Evolutionary conservation across 2,329 filamentous ascomycete species (phyloP).

Genomic region (Cladosporium sp.): DNA sequence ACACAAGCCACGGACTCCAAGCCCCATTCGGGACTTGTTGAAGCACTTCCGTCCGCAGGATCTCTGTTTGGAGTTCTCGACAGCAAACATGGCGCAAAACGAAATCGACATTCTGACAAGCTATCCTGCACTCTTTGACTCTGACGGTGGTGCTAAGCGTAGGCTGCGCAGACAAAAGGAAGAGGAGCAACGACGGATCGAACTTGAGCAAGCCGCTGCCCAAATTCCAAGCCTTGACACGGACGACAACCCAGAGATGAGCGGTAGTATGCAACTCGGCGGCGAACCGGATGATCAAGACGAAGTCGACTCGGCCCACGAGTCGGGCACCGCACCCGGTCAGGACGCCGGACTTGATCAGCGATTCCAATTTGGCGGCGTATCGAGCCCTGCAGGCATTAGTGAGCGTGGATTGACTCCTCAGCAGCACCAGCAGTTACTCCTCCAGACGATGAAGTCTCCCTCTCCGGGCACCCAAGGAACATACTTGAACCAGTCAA

Average conservation of each 20-base stretch:
- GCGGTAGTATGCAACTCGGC: slow-evolving; percentile 83
- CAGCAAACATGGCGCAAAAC: slow-evolving; percentile 42
- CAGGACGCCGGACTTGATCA: slow-evolving; percentile 34
- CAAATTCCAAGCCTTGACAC: slow-evolving; percentile 50
- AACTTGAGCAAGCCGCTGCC: slow-evolving; percentile 53
- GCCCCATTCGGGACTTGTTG: slow-evolving; percentile 39
- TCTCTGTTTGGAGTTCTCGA: slow-evolving; percentile 50
- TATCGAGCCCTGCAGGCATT: slow-evolving; percentile 57
- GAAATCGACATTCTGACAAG: slow-evolving; percentile 54
- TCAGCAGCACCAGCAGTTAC: slow-evolving; percentile 70
- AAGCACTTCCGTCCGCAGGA: slow-evolving; percentile 43
- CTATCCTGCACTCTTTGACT: slow-evolving; percentile 79
- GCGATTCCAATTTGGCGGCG: slow-evolving; percentile 33
- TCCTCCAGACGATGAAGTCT: slow-evolving; percentile 61
- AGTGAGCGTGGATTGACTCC: slow-evolving; percentile 75
- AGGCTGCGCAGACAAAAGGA: slow-evolving; percentile 69
- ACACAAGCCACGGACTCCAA: slow-evolving; percentile 23
- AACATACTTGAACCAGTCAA: slow-evolving; percentile 46
- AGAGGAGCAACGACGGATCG: slow-evolving; percentile 53
- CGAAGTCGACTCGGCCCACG: slow-evolving; percentile 59
- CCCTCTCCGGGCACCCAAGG: slow-evolving; percentile 32
- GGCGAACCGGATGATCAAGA: slow-evolving; percentile 83
- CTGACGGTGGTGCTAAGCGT: slow-evolving; percentile 77
- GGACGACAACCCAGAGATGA: slow-evolving; percentile 73
- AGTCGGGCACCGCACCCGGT: slow-evolving; percentile 67